Conservation (phyloP, 2,329 filamentous ascomycete genomes). For the Penicillium oxalicum region DNA sequence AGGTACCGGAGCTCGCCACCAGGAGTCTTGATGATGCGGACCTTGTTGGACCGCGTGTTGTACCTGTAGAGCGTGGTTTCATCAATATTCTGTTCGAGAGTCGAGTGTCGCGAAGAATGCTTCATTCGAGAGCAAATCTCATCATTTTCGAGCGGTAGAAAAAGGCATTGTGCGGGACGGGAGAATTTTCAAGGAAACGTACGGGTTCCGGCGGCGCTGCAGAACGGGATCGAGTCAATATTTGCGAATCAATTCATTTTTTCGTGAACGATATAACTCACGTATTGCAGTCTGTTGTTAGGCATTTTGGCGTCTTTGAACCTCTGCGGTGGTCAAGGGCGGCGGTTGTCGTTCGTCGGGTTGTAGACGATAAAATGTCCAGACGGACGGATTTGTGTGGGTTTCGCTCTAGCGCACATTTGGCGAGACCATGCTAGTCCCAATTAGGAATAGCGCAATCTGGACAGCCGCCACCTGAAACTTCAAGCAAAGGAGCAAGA, state of each 20-base stretch:
- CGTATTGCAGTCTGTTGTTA: slow-evolving; percentile 49
- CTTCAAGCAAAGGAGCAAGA: slow-evolving; percentile 25
- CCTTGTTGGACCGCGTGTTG: slow-evolving; percentile 98
- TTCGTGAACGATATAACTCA: slow-evolving; percentile 26
- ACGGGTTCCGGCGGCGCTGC: slow-evolving; percentile 73
- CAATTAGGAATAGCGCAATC: slow-evolving; percentile 31
- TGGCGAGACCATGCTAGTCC: slow-evolving; percentile 38
- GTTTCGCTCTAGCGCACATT: slow-evolving; percentile 35
- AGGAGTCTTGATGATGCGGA: slow-evolving; percentile 91
- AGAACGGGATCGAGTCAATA: slow-evolving; percentile 25
- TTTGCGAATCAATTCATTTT: not conserved
- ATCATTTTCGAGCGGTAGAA: slow-evolving; percentile 12
- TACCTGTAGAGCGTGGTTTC: slow-evolving; percentile 55
- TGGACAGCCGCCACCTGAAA: slow-evolving; percentile 35
- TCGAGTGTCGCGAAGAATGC: slow-evolving; percentile 1
- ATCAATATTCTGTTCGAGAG: slow-evolving; percentile 28
- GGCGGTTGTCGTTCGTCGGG: slow-evolving; percentile 39
- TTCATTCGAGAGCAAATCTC: slow-evolving; percentile 14
- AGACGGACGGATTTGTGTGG: slow-evolving; percentile 41
- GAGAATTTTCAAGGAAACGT: slow-evolving; percentile 44
- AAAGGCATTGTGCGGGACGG: slow-evolving; percentile 16
- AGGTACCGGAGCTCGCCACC: slow-evolving; percentile 93
- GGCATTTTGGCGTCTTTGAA: slow-evolving; percentile 47
- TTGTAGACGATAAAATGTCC: slow-evolving; percentile 36
- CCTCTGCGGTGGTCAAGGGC: slow-evolving; percentile 39